Evolutionary conservation across 2,329 filamentous ascomycete species (phyloP).

Genomic region (Domatiomyces globalis): DNA sequence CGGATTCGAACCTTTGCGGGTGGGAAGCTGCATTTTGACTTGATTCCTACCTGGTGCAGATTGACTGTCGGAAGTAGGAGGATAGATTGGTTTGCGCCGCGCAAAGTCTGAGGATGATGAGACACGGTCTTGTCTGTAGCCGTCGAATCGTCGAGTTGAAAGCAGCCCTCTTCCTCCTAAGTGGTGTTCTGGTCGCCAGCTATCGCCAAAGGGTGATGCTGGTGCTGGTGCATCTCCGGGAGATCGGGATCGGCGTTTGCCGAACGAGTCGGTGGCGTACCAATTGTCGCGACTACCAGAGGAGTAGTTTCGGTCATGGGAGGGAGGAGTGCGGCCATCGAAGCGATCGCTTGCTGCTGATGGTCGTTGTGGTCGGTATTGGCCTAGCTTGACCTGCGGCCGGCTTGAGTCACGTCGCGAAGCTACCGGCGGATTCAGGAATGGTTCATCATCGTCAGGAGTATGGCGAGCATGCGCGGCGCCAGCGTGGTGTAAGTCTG

Average conservation of each 20-base stretch:
- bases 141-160: conserved; percentile 5
- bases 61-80: neutral
- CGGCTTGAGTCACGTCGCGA: neutral
- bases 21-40: conserved; percentile 3
- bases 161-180: neutral
- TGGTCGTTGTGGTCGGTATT: neutral
- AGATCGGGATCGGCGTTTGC: conserved; percentile 8
- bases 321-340: no score
- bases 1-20: conserved; percentile 4
- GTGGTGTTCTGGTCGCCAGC: neutral
- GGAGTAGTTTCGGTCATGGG: neutral
- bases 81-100: neutral
- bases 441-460: conserved; percentile 22
- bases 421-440: conserved; percentile 18
- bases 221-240: neutral
- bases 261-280: conserved; percentile 16
- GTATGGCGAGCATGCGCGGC: neutral
- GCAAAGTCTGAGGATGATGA: neutral
- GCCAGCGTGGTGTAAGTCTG: conserved; percentile 21
- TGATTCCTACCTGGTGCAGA: neutral
- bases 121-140: neutral
- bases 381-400: neutral
- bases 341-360: neutral
- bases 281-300: conserved; percentile 3
- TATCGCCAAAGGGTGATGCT: neutral